phyloP scores from a whole-genome alignment of 2,329 filamentous ascomycete species.

The Clonostachys rosea region DNA sequence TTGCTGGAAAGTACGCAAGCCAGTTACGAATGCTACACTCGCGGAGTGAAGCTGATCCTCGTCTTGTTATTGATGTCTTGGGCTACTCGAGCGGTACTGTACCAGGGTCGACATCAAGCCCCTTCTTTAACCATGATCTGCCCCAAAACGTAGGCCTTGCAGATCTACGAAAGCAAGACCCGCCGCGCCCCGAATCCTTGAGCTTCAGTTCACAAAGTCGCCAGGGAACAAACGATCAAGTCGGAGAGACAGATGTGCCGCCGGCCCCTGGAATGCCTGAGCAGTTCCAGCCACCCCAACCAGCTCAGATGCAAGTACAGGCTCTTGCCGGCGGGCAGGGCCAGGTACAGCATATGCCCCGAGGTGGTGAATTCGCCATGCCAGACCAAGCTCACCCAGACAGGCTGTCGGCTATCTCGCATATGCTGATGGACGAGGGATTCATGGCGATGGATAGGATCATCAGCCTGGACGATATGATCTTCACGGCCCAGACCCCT shows the following conservation, averaged over 20 bases:
- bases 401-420: slow-evolving; percentile 19
- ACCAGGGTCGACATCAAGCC: background rate
- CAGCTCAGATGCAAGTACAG: too few species aligned
- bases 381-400: slow-evolving; percentile 7
- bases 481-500: slow-evolving; percentile 13
- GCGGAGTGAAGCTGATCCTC: slow-evolving; percentile 4
- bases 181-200: too few species aligned
- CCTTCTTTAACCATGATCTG: background rate
- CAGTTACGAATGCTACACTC: slow-evolving; percentile 8
- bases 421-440: slow-evolving; percentile 19
- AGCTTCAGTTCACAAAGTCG: too few species aligned
- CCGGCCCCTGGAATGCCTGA: too few species aligned
- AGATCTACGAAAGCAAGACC: background rate
- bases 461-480: slow-evolving; percentile 27
- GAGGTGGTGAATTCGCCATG: too few species aligned
- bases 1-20: slow-evolving; percentile 13
- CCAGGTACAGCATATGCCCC: background rate
- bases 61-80: slow-evolving; percentile 8
- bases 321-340: too few species aligned
- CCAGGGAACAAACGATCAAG: background rate
- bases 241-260: background rate
- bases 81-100: slow-evolving; percentile 7
- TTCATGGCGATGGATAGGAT: slow-evolving; percentile 25
- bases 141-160: background rate
- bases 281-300: too few species aligned